Conservation (phyloP, 768 basidiomycete genomes). For the Thelephora ganbajun region DNA sequence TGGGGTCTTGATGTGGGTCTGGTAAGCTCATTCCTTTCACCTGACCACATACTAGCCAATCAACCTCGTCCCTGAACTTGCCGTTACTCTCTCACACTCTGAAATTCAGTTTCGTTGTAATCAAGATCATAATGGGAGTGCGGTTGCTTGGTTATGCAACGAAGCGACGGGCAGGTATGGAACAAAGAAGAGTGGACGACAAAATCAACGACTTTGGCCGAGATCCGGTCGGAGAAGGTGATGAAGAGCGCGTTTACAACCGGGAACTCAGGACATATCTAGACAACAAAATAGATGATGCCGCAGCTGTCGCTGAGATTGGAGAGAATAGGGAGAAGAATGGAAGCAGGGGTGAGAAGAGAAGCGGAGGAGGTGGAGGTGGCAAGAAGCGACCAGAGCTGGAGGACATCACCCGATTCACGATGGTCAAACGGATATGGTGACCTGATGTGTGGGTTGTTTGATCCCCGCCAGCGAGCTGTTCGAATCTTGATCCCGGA, state of each 20-base stretch:
- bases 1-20: constrained; percentile 67
- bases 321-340: constrained; percentile 32
- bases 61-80: no score
- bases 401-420: constrained; percentile 86
- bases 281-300: constrained; percentile 57
- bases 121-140: constrained; percentile 90
- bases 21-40: constrained; percentile 34
- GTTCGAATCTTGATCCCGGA: no score
- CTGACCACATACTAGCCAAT: no score
- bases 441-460: constrained; percentile 14
- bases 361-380: constrained; percentile 15
- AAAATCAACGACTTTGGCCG: constrained; percentile 77
- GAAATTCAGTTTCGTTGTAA: constrained; percentile 48
- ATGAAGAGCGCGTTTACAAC: constrained; percentile 83
- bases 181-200: constrained; percentile 60
- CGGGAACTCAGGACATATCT: constrained; percentile 63
- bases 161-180: constrained; percentile 61
- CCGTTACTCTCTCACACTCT: neutral
- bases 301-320: constrained; percentile 51
- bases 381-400: constrained; percentile 52
- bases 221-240: constrained; percentile 84
- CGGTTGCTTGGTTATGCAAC: constrained; percentile 78
- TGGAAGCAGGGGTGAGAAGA: constrained; percentile 9
- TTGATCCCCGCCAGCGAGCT: no score
- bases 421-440: constrained; percentile 92